These are phyloP conservation scores for Pyrenophora seminiperda DNA, from an alignment of 2,329 filamentous ascomycete genomes.

Conservation along the genomic window DNA sequence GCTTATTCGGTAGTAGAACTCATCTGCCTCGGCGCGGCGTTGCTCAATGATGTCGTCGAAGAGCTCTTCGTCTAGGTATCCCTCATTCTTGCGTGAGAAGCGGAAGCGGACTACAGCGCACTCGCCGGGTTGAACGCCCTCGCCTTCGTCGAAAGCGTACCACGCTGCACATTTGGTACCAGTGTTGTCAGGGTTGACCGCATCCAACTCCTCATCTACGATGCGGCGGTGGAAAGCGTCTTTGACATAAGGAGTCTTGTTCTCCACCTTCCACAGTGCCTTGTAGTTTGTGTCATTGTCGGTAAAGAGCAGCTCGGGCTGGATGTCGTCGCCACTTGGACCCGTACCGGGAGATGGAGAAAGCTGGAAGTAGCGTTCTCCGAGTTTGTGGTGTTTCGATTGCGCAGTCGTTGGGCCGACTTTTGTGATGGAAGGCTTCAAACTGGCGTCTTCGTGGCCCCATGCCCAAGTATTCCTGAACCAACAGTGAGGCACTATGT, in stretches of 20 bases:
- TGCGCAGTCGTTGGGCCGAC: slow-evolving; percentile 70
- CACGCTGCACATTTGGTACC: slow-evolving; percentile 92
- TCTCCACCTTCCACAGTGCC: slow-evolving; percentile 72
- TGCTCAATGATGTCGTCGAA: slow-evolving; percentile 91
- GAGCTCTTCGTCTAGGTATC: slow-evolving; percentile 86
- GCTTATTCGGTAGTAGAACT: slow-evolving; percentile 93
- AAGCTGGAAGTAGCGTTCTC: slow-evolving; percentile 80
- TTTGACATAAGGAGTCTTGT: slow-evolving; percentile 85
- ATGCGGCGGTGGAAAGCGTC: slow-evolving; percentile 92
- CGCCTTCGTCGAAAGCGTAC: slow-evolving; percentile 89
- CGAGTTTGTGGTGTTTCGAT: slow-evolving; percentile 79
- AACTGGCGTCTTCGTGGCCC: slow-evolving; percentile 76
- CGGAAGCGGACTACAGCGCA: slow-evolving; percentile 95
- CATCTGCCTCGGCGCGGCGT: slow-evolving; percentile 86
- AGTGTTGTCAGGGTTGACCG: slow-evolving; percentile 76
- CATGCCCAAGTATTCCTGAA: slow-evolving; percentile 98
- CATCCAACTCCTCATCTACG: slow-evolving; percentile 77
- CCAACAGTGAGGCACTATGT: slow-evolving; percentile 94
- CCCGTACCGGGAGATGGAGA: slow-evolving; percentile 90
- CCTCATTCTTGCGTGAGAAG: slow-evolving; percentile 74
- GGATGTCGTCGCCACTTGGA: slow-evolving; percentile 76
- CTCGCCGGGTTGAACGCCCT: slow-evolving; percentile 85
- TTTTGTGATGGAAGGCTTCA: slow-evolving; percentile 78
- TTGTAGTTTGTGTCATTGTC: slow-evolving; percentile 94
- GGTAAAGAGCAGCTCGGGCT: slow-evolving; percentile 86